Base-by-base conservation (phyloP, 2,329 filamentous ascomycete species). In the Didymella keratinophila region DNA sequence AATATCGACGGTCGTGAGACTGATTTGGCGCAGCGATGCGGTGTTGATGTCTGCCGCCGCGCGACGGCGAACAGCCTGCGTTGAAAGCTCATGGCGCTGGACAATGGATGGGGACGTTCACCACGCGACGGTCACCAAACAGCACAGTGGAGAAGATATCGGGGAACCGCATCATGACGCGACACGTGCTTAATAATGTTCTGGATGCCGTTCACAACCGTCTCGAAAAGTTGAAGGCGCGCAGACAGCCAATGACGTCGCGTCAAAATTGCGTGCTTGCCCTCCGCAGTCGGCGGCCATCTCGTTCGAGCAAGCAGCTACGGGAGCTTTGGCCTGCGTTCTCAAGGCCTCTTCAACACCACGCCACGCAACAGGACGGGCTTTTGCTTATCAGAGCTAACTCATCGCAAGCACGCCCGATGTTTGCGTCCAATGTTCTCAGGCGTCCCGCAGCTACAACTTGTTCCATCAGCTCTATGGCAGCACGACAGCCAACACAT, bases 41-140 rank as follows among this genome's bases (percentile, higher is more conserved):
- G 25, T 4, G 43, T 53, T 16, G 53, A 50, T 21, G 61, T 51
- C 21, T 63, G 58, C 56, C 66, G 64, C 23, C 67, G 68, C 53
- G 64, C 69, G 27, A 65, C 53, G 16, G 68, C 65, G 43, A 72
- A 57, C 34, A 75, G 43, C 30, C 66, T 72, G 60, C 72, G 71
- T 25, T 69, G 60, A 42, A 71, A 56, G 61, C 69, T 76, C 73
- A 76, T 76, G 49, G 55, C 59, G 49, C 49, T n/a, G 34, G 42
- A 9, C 4, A 43, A n/a, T 46, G 5, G 43, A 23, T 21, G n/a
- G 44, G 28, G 45, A 49, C 39, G 45, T 28, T 58, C 44, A 58
- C 39, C 44, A 54, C 50, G 32, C 44, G 25, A 54, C 41, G 41
- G 21, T 23, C 34, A 28, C 37, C 45, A 27, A 21, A 21, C n/a